A percentile compares a stretch with the other conserved stretches of the same genome.
These are phyloP conservation scores for Marchantia polymorpha DNA, from an alignment of 225 moss, liverwort and hornwort species.

Conservation along the genomic window DNA sequence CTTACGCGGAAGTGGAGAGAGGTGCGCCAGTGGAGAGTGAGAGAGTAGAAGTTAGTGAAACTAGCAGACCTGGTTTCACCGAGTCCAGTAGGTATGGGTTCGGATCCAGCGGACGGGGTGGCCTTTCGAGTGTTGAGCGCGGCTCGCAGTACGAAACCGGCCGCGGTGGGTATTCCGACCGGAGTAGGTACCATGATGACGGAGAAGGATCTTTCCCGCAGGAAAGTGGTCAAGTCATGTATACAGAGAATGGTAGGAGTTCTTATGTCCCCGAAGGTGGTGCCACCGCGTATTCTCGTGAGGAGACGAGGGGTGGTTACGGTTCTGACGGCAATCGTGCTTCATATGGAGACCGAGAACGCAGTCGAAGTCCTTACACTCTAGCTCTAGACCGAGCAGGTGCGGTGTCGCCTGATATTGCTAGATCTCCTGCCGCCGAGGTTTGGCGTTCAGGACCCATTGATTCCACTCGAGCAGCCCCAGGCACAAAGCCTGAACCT, in stretches of 20 bases:
- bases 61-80: constrained; percentile 25
- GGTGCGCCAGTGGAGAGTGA: constrained; percentile 23
- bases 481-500: constrained; percentile 35
- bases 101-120: constrained; percentile 22
- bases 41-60: constrained; percentile 23
- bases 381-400: constrained; percentile 12
- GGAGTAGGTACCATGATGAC: constrained; percentile 21
- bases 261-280: constrained; percentile 18
- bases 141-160: constrained; percentile 18
- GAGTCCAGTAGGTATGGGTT: constrained; percentile 29
- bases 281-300: constrained; percentile 2
- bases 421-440: constrained; percentile 14
- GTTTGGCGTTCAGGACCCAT: constrained; percentile 28
- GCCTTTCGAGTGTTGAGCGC: constrained; percentile 12
- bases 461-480: constrained; percentile 41
- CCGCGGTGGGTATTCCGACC: constrained; percentile 28
- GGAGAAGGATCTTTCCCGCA: constrained; percentile 16
- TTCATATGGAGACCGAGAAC: constrained; percentile 13
- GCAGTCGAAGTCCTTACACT: constrained; percentile 17
- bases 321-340: constrained; percentile 19
- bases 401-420: constrained; percentile 19
- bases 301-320: constrained; percentile 12
- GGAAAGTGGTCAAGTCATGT: constrained; percentile 18
- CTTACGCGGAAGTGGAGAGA: constrained; percentile 29
- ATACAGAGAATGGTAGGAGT: constrained; percentile 30